Conservation (phyloP, 208 protist species). For the Wallacemonas sp. region DNA sequence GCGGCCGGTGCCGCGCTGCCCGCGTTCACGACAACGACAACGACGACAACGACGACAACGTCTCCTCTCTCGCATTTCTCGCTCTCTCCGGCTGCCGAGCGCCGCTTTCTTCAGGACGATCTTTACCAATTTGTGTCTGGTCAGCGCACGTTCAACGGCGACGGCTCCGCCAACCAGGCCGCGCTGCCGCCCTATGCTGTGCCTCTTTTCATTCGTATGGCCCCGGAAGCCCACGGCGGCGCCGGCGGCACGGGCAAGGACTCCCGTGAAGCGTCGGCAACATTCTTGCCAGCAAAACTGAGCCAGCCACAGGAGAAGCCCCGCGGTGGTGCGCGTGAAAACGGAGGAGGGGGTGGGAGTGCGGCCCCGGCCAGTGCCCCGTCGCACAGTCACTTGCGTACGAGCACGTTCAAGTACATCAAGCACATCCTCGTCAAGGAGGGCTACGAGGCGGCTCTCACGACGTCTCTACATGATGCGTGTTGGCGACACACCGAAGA, state of each 20-base stretch:
- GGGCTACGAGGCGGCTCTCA: constrained; percentile 30
- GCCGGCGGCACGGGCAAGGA: not conserved
- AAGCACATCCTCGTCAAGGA: constrained; percentile 35
- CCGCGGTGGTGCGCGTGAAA: not conserved
- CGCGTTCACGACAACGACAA: too few species aligned
- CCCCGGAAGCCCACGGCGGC: not conserved
- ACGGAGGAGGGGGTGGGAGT: not conserved
- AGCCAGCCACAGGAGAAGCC: not conserved
- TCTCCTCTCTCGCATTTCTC: too few species aligned
- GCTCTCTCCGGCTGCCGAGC: constrained; percentile 36
- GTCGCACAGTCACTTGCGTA: constrained; percentile 15
- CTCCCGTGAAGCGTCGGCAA: not conserved
- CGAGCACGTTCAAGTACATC: constrained; percentile 64
- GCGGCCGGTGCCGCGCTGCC: too few species aligned
- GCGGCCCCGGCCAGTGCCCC: constrained; percentile 1
- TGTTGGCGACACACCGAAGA: not conserved
- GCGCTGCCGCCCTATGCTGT: constrained; percentile 47
- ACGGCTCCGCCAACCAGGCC: constrained; percentile 23
- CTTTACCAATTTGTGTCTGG: constrained; percentile 41
- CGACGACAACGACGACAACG: too few species aligned
- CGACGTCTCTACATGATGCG: not conserved
- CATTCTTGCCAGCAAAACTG: too few species aligned
- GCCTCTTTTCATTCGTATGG: constrained; percentile 52
- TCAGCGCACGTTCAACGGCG: constrained; percentile 12
- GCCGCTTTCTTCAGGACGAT: constrained; percentile 47